Percentiles rank a stretch among this genome's conserved stretches.
phyloP scores from a whole-genome alignment of 768 basidiomycete species.

The Naganishia kalamii region DNA sequence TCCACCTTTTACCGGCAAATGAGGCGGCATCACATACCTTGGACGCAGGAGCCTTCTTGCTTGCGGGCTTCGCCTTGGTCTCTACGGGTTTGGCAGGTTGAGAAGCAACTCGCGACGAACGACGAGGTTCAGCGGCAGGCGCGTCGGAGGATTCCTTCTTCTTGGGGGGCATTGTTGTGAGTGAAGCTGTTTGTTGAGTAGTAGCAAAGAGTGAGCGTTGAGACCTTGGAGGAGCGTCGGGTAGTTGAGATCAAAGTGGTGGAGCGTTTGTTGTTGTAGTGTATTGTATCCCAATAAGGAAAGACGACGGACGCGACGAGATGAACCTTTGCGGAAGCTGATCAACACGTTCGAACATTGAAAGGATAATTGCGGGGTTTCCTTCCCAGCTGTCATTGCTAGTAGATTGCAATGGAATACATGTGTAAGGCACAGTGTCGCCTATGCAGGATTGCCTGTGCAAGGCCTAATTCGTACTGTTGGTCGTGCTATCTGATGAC shows the following conservation, averaged over 20 bases:
- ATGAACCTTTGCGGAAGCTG: neutral
- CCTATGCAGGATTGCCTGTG: no score
- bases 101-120: conserved; percentile 19
- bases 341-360: no score
- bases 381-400: no score
- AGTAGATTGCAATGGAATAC: no score
- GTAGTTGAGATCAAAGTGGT: neutral
- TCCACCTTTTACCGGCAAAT: neutral
- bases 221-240: neutral
- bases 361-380: no score
- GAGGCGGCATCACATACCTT: conserved; percentile 24
- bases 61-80: conserved; percentile 22
- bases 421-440: no score
- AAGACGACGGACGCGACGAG: neutral
- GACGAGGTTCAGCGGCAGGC: conserved; percentile 14
- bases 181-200: neutral
- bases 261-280: conserved; percentile 1
- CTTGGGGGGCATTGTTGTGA: conserved; percentile 22
- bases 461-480: no score
- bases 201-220: neutral
- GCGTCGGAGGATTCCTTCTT: conserved; percentile 13
- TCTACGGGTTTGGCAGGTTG: conserved; percentile 12
- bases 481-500: no score
- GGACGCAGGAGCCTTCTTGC: conserved; percentile 25
- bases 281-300: conserved; percentile 1